Conservation (phyloP, 805 yeast species). For the Phaffomyces antillensis region DNA sequence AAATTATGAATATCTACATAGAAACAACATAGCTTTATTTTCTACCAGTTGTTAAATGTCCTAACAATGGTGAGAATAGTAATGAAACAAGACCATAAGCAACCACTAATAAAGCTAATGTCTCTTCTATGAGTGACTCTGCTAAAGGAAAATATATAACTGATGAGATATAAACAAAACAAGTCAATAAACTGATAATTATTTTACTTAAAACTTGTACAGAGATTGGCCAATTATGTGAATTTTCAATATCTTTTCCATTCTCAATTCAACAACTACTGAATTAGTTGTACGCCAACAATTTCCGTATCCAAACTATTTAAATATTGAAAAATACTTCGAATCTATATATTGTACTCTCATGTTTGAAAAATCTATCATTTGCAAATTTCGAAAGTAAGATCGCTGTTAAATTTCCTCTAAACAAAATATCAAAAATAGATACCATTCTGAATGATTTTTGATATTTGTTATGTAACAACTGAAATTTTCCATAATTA, state of each 20-base stretch:
- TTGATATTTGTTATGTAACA: too few relatives aligned
- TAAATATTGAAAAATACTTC: too few relatives aligned
- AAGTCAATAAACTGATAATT: conserved; percentile 38
- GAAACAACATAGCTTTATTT: conserved; percentile 42
- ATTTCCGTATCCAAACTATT: too few relatives aligned
- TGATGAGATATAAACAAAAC: conserved; percentile 49
- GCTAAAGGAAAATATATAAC: conserved; percentile 50
- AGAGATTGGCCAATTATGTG: conserved; percentile 45
- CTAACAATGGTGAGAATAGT: conserved; percentile 52
- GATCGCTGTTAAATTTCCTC: not conserved
- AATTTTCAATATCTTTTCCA: conserved; percentile 45
- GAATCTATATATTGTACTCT: not conserved
- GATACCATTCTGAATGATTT: not conserved
- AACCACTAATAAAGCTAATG: conserved; percentile 46
- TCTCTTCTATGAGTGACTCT: conserved; percentile 35
- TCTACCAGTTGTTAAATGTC: conserved; percentile 46
- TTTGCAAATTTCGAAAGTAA: not conserved
- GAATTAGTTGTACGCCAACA: too few relatives aligned
- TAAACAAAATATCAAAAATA: not conserved
- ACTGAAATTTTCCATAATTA: too few relatives aligned
- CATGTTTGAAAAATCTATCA: not conserved
- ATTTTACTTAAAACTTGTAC: conserved; percentile 32
- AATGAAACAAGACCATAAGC: conserved; percentile 61
- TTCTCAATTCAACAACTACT: not conserved
- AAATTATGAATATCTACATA: conserved; percentile 37